phyloP scores from a whole-genome alignment of 108 stramenopile species.

The Tribonema minus region DNA sequence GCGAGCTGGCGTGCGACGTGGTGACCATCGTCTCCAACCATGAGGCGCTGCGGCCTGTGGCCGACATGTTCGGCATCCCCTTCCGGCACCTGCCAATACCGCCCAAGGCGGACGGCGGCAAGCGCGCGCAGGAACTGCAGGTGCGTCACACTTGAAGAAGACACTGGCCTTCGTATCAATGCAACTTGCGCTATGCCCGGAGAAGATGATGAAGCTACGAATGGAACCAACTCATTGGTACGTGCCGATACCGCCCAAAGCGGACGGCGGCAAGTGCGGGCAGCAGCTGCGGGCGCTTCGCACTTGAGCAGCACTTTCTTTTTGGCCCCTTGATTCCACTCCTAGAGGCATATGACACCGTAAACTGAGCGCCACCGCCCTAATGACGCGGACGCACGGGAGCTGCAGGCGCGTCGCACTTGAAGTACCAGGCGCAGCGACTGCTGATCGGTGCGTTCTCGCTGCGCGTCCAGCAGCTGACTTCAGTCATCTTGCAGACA shows the following conservation, averaged over 20 bases:
- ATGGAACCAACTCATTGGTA: no score
- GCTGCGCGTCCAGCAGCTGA: no score
- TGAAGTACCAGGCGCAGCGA: no score
- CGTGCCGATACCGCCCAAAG: slow-evolving; percentile 51
- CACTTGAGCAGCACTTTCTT: no score
- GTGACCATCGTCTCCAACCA: slow-evolving; percentile 70
- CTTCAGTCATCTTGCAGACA: no score
- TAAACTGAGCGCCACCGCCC: no score
- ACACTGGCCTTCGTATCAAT: not conserved
- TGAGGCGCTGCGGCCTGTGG: slow-evolving; percentile 59
- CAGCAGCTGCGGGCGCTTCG: slow-evolving; percentile 59
- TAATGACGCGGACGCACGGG: slow-evolving; percentile 64
- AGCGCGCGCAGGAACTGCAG: slow-evolving; percentile 63
- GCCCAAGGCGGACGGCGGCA: slow-evolving; percentile 54
- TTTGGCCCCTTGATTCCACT: no score
- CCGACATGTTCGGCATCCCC: slow-evolving; percentile 71
- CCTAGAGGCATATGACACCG: no score
- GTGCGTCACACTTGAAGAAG: no score
- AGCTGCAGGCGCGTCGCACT: slow-evolving; percentile 52
- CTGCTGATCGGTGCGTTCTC: no score
- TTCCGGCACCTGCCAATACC: slow-evolving; percentile 66
- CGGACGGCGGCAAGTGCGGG: slow-evolving; percentile 61
- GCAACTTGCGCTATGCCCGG: not conserved
- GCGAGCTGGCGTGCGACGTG: slow-evolving; percentile 70
- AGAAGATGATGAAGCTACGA: no score